A percentile compares a stretch with the other conserved stretches of the same genome.
Evolutionary conservation across 1,284 basidiomycete genomes (phyloP).

Genomic region (Malassezia slooffiae): DNA sequence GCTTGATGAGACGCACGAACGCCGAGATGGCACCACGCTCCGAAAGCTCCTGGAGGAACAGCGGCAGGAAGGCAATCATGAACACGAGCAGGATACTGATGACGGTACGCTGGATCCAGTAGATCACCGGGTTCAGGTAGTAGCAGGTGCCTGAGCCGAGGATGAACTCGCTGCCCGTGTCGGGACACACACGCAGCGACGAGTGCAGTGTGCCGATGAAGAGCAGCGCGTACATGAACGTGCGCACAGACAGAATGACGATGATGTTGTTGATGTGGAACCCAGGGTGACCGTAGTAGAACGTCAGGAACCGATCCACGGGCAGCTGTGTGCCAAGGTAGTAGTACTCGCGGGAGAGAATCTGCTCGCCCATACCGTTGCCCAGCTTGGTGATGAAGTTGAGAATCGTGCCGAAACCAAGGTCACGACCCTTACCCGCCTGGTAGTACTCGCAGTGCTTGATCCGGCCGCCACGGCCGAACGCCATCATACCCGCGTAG

Average conservation of each 20-base stretch:
- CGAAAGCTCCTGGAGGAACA: conserved; percentile 45
- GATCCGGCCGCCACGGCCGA: conserved; percentile 90
- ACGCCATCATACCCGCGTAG: conserved; percentile 96
- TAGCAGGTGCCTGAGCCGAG: conserved; percentile 44
- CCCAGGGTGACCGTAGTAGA: conserved; percentile 98
- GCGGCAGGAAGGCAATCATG: conserved; percentile 46
- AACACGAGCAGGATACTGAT: conserved; percentile 47
- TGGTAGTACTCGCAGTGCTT: conserved; percentile 98
- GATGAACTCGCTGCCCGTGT: conserved; percentile 41
- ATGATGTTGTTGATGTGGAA: conserved; percentile 99
- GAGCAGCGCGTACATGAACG: conserved; percentile 46
- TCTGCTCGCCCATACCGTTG: conserved; percentile 99
- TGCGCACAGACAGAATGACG: conserved; percentile 46
- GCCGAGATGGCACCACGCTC: conserved; percentile 45
- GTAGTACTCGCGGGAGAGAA: conserved; percentile 98
- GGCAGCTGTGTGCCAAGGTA: conserved; percentile 98
- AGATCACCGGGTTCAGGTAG: conserved; percentile 44
- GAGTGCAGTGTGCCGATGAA: conserved; percentile 46
- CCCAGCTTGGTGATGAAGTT: conserved; percentile 99
- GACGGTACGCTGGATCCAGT: conserved; percentile 46
- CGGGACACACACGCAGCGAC: conserved; percentile 37
- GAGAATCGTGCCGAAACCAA: conserved; percentile 95
- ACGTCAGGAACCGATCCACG: conserved; percentile 94
- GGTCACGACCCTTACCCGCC: conserved; percentile 95
- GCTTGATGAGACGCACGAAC: conserved; percentile 42